Evolutionary conservation across 768 basidiomycete species (phyloP), one percentile per base, ranked within the genome.

Genomic region (Myochromella boudieri): DNA sequence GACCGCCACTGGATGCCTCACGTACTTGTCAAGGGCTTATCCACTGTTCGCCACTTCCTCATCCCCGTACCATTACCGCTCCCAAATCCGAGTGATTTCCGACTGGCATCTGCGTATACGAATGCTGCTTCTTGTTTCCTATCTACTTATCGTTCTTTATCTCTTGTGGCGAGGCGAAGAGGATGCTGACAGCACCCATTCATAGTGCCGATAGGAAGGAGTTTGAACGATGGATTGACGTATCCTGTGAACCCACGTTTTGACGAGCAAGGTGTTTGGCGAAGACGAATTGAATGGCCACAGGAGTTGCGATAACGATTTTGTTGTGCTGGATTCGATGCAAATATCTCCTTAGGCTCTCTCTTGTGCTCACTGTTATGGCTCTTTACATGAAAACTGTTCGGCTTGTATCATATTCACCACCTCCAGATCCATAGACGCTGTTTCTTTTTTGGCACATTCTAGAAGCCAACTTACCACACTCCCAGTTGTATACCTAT

Each of bases 181-280:
- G 36, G n/a, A 27, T 33, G 48, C 42, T 48, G 18, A 51, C 77
- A 71, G 27, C 21, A 24, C 14, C n/a, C 38, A 46, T 75, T 72
- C 10, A 59, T 75, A 65, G 87, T 87, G n/a, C 77, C 77, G 17
- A 64, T 76, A 32, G 75, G 75, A 44, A 67, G 65, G 33, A 72
- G 69, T 20, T 62, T 68, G 42, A 69, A 67, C 37, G 82, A 89
- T 57, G 90, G 89, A 3, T 49, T 87, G 20, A 65, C 66, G 26
- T 91, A 82, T 59, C 76, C 76, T 15, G 71, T 75, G 9, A 92
- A 91, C 57, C 86, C 86, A 29, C 77, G 90, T 12, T 91, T 89
- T 61, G 84, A 85, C 59, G 53, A 59, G 1, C 77, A 84, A 37
- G 90, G 90, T 40, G 70, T 80, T 29, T 85, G 84, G 82, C 66